phyloP scores from a whole-genome alignment of 495 filamentous ascomycete species.

The Achaetomiella virescens region DNA sequence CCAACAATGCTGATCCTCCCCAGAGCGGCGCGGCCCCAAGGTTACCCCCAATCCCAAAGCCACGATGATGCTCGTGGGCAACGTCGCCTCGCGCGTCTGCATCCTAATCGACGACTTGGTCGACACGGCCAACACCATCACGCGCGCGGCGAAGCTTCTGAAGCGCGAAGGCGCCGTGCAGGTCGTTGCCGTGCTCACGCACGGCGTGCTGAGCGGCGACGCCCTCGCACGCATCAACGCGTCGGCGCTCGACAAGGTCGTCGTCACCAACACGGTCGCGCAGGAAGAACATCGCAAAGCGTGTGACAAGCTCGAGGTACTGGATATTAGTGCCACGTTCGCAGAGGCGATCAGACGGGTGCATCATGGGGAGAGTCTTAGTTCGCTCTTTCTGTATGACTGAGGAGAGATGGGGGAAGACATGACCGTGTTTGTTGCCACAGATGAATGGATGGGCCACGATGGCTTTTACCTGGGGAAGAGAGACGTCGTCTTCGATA shows the following conservation, averaged over 20 bases:
- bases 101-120: conserved; percentile 93
- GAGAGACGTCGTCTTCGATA: neutral
- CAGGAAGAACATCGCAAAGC: conserved; percentile 65
- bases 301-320: conserved; percentile 82
- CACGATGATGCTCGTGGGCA: conserved; percentile 90
- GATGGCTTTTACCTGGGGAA: neutral
- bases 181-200: conserved; percentile 87
- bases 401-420: neutral
- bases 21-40: conserved; percentile 87
- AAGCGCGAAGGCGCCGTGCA: conserved; percentile 86
- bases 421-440: neutral
- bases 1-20: conserved; percentile 28
- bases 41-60: conserved; percentile 75
- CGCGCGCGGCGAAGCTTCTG: conserved; percentile 89
- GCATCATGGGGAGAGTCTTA: conserved; percentile 96
- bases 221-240: conserved; percentile 91
- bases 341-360: conserved; percentile 95
- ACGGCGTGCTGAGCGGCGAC: conserved; percentile 90
- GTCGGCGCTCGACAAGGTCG: conserved; percentile 78
- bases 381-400: conserved; percentile 88
- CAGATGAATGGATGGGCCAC: neutral
- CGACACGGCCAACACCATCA: conserved; percentile 95
- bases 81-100: conserved; percentile 71
- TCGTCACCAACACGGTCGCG: conserved; percentile 91
- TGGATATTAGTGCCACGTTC: conserved; percentile 86